Percentiles rank a stretch among this genome's conserved stretches.
phyloP scores from a whole-genome alignment of 2,329 filamentous ascomycete species.

The Blastomyces silverae region DNA sequence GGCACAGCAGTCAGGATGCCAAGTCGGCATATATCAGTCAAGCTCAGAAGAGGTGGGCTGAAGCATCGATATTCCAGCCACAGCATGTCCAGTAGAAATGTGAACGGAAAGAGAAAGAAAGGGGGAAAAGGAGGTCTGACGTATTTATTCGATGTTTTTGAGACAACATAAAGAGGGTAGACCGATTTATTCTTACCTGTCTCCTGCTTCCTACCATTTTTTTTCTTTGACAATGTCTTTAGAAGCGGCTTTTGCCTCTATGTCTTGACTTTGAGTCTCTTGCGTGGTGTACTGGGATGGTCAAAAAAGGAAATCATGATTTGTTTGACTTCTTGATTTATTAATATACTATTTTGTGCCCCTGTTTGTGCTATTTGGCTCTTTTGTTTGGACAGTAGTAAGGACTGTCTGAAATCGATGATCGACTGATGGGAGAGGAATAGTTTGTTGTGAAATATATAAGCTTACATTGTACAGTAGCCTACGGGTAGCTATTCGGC shows the following conservation, averaged over 20 bases:
- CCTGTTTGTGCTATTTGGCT: not conserved
- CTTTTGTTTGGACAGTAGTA: not conserved
- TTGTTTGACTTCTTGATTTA: not conserved
- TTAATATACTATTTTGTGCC: not conserved
- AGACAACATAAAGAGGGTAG: not conserved
- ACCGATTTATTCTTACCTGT: not conserved
- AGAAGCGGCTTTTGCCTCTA: not conserved
- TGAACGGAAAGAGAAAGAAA: not conserved
- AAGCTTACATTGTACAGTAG: not conserved
- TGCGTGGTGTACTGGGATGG: slow-evolving; percentile 1
- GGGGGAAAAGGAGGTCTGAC: not conserved
- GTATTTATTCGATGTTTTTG: not conserved
- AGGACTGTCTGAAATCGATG: not conserved
- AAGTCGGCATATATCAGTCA: slow-evolving; percentile 46
- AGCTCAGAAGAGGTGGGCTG: slow-evolving; percentile 37
- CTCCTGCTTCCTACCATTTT: no score
- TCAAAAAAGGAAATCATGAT: slow-evolving; percentile 4
- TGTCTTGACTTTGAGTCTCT: not conserved
- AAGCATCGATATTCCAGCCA: slow-evolving; percentile 34
- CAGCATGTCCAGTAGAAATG: slow-evolving; percentile 6
- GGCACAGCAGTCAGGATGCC: slow-evolving; percentile 45
- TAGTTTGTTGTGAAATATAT: not conserved
- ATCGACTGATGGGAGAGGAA: not conserved
- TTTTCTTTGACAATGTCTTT: not conserved
- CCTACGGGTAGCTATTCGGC: not conserved